Evolutionary conservation across 768 basidiomycete genomes (phyloP).

Genomic region (Lactifluus piperatus): DNA sequence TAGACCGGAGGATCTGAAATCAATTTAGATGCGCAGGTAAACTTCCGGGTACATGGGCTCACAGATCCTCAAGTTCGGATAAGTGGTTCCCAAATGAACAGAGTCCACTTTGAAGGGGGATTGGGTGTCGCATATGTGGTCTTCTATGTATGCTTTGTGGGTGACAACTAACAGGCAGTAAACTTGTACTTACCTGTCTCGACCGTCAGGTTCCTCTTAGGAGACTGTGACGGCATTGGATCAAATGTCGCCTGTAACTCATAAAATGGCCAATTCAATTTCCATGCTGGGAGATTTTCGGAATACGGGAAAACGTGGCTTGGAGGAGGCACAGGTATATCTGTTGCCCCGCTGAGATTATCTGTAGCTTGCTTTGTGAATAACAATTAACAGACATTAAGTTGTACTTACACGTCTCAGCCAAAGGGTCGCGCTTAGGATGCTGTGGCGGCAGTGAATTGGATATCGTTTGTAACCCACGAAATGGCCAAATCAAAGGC

Average conservation of each 20-base stretch:
- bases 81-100: background rate
- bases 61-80: conserved; percentile 8
- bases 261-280: conserved; percentile 18
- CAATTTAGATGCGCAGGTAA: background rate
- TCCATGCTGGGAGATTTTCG: conserved; percentile 4
- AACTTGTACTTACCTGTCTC: conserved; percentile 23
- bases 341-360: conserved; percentile 2
- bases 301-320: conserved; percentile 5
- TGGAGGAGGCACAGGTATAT: background rate
- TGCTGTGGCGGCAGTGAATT: background rate
- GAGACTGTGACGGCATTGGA: background rate
- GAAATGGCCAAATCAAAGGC: conserved; percentile 20
- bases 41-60: background rate
- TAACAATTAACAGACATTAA: conserved; percentile 21
- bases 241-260: background rate
- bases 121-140: background rate
- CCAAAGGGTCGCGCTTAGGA: conserved; percentile 18
- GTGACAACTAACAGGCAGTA: conserved; percentile 20
- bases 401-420: conserved; percentile 23
- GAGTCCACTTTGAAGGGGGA: background rate
- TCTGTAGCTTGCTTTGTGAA: conserved; percentile 9
- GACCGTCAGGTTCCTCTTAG: conserved; percentile 18
- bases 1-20: conserved; percentile 16
- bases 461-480: background rate
- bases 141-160: conserved; percentile 17